Percentiles rank a stretch among this genome's conserved stretches.
Conservation (phyloP, 208 protist genomes). For the Crithidia acanthocephali region DNA sequence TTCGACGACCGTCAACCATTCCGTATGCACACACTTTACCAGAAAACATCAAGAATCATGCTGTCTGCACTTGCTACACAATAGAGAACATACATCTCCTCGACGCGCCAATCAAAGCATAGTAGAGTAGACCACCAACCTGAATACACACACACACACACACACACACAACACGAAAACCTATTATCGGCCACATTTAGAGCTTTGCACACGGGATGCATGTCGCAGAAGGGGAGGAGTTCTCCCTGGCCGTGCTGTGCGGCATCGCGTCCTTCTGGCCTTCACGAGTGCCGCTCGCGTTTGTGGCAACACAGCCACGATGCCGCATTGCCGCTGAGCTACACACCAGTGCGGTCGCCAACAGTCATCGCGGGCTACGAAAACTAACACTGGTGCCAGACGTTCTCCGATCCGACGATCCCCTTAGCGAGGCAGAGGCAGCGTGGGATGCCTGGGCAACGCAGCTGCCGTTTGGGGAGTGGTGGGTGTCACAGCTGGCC, state of each 20-base stretch:
- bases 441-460: slow-evolving; percentile 16
- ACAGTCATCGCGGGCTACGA: neutral
- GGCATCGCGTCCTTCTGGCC: neutral
- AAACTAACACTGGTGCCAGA: neutral
- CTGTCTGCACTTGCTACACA: no score
- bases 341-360: neutral
- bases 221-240: neutral
- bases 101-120: no score
- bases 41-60: no score
- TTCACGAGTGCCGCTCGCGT: slow-evolving; percentile 11
- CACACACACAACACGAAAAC: no score
- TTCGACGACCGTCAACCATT: no score
- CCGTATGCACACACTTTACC: no score
- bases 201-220: no score
- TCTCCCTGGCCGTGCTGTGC: neutral
- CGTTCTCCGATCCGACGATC: neutral
- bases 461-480: slow-evolving; percentile 21
- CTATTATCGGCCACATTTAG: no score
- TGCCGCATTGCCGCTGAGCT: slow-evolving; percentile 16
- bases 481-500: slow-evolving; percentile 24
- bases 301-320: slow-evolving; percentile 17
- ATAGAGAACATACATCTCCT: no score
- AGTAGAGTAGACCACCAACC: no score
- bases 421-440: neutral
- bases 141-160: no score